Evolutionary conservation across 345 rosid genomes (phyloP), one percentile per base, ranked within the genome.

Genomic region (Clarkia xantiana): DNA sequence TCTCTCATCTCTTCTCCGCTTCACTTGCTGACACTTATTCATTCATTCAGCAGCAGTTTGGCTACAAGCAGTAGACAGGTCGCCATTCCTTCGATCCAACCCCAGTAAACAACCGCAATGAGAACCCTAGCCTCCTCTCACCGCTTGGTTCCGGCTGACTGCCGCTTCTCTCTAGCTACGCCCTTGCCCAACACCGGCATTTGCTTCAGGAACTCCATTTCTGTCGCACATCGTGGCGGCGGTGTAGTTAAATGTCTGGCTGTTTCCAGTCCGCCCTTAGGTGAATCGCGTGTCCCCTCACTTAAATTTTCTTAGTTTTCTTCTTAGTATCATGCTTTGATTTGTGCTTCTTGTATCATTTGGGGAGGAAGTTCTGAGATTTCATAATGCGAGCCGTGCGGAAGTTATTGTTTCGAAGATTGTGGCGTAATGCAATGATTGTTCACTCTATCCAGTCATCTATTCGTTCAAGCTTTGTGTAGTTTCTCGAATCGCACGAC

Each of bases 201-300:
- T 49, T 49, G 19, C 6, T 34, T 49, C 42, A 16, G 52, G 38
- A 38, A 18, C 39, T 55, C 52, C 19, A 14, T 17, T 34, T 18
- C 51, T 34, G 12, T 20, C 44, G 43, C 38, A 20, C 16, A 34
- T 14, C 14, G 7, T 29, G 36, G 36, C 4, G 8, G 49, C 59
- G 9, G 44, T 13, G 13, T 51, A 1, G 10, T 77, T 63, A 67
- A 73, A 20, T 75, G 76, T 62, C 57, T 69, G 34, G 66, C 81
- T 15, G 18, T 41, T 0, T 47, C 67, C 0, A 66, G 41, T 52
- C 38, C 62, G 2, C 17, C 73, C 2, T 41, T 64, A 46, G 59
- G 59, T 55, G 50, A 55, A 12, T 47, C 36, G 2, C 39, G 10
- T 10, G 39, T 29, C 8, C 36, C 36, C 44, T 48, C 39, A 20